These are phyloP conservation scores for Lachancea meyersii DNA, from an alignment of 805 yeast species.

Conservation along the genomic window DNA sequence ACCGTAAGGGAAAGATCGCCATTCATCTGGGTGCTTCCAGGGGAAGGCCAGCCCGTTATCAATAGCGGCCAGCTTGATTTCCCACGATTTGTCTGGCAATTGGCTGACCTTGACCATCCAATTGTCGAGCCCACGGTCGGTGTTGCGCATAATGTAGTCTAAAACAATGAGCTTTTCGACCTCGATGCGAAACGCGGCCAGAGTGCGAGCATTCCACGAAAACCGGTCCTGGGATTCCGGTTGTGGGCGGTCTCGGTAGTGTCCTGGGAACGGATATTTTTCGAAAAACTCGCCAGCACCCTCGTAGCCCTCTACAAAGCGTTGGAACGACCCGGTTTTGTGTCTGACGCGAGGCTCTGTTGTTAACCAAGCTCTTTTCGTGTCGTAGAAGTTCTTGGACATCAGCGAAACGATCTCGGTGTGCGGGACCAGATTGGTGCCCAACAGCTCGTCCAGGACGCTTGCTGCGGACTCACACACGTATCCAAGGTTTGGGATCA, in stretches of 20 bases:
- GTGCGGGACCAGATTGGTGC: slow-evolving; percentile 55
- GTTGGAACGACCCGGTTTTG: slow-evolving; percentile 64
- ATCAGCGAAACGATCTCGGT: slow-evolving; percentile 51
- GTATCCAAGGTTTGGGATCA: slow-evolving; percentile 68
- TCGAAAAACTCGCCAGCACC: slow-evolving; percentile 58
- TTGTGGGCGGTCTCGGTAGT: slow-evolving; percentile 13
- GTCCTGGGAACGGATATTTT: slow-evolving; percentile 50
- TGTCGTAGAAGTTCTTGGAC: slow-evolving; percentile 39
- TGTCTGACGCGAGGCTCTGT: slow-evolving; percentile 17
- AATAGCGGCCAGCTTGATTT: slow-evolving; percentile 58
- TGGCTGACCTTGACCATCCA: slow-evolving; percentile 59
- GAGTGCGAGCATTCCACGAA: slow-evolving; percentile 46
- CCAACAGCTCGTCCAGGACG: slow-evolving; percentile 53
- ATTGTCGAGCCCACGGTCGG: slow-evolving; percentile 68
- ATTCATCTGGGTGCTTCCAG: slow-evolving; percentile 78
- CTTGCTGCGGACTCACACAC: slow-evolving; percentile 69
- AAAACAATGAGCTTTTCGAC: slow-evolving; percentile 63
- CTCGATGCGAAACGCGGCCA: slow-evolving; percentile 51
- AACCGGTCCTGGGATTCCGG: slow-evolving; percentile 28
- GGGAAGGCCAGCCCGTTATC: slow-evolving; percentile 73
- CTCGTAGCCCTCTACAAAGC: slow-evolving; percentile 50
- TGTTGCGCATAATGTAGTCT: slow-evolving; percentile 67
- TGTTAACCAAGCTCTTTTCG: slow-evolving; percentile 16
- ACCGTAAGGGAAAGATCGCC: slow-evolving; percentile 75
- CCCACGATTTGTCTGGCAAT: slow-evolving; percentile 16